These are phyloP conservation scores for Neonectria sp. DNA, from an alignment of 2,329 filamentous ascomycete species.

Conservation along the genomic window DNA sequence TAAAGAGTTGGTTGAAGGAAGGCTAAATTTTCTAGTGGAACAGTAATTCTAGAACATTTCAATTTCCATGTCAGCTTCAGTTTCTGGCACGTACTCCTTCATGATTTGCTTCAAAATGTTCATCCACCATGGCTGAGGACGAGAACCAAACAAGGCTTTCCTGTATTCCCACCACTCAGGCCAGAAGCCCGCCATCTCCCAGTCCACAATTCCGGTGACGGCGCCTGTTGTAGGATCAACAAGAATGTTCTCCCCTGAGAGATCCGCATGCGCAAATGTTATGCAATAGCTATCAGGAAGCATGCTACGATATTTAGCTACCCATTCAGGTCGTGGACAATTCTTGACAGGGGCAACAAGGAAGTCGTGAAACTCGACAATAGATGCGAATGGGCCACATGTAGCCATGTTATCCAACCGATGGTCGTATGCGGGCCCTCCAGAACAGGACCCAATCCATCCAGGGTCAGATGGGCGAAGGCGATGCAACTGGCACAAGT, in stretches of 20 bases:
- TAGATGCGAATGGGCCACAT: too few species aligned
- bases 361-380: too few species aligned
- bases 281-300: conserved; percentile 2
- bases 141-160: conserved; percentile 12
- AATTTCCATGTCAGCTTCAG: conserved; percentile 11
- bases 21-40: too few species aligned
- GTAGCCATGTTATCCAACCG: too few species aligned
- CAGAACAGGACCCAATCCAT: too few species aligned
- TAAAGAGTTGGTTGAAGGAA: too few species aligned
- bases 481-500: too few species aligned
- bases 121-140: neutral
- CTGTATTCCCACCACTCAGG: conserved; percentile 17
- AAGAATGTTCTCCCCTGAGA: conserved; percentile 14
- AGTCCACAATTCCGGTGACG: conserved; percentile 16
- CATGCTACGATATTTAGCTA: conserved; percentile 10
- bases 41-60: conserved; percentile 3
- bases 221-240: conserved; percentile 11
- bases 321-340: conserved; percentile 14
- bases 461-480: too few species aligned
- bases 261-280: conserved; percentile 11
- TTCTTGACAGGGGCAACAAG: neutral
- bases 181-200: conserved; percentile 12
- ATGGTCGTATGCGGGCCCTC: too few species aligned
- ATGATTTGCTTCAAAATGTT: conserved; percentile 16
- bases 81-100: conserved; percentile 4